Base-by-base conservation (phyloP, 2,329 filamentous ascomycete genomes). In the Akanthomyces muscarius region DNA sequence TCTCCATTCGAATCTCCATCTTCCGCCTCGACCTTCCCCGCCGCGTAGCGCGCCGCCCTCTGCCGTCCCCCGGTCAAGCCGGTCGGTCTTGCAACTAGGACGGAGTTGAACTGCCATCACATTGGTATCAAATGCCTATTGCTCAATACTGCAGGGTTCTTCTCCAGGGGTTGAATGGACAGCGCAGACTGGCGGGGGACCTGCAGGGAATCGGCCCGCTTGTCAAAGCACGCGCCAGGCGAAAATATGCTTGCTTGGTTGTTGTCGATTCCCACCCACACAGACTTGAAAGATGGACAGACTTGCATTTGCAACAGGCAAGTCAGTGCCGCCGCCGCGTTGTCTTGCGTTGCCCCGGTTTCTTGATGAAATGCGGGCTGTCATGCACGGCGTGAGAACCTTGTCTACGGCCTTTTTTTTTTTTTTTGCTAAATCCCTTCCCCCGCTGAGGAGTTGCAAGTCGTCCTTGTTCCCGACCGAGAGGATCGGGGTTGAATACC, bases 371-470 rank as follows among this genome's bases (percentile, higher is more conserved):
- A 23, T 54, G 33, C 51, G 18, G n/a, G 33, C 30, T 25, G 30
- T 11, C 13, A 38, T 58, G 55, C 55, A 58, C 8, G 7, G n/a
- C 7, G 55, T 58, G 13, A 58, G 55, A 58, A 58, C 55, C 55
- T 58, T 58, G 55, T 50, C 55, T 44, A n/a, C 28, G 55, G 4
- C 25, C 30, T 47, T 41, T 6, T 23, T 56, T 45, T 56, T 45
- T 13, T 53, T 23, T 7, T 16, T 14, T 13, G 2, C 6, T 33
- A 8, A 30, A n/a, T 10, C 4, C 41, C 38, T 41, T 6, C 2
- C 33, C 33, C 33, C 10, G 1, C 4, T 36, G 6, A 23, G 7
- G 14, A 28, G 18, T 2, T 13, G 14, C 8, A 21, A 10, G 21
- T 42, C 14, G 10, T 38, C 13, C 33, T 14, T 38, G 4, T 7